phyloP scores from a whole-genome alignment of 202 grass and related monocot genomes.

The Musa balbisiana region DNA sequence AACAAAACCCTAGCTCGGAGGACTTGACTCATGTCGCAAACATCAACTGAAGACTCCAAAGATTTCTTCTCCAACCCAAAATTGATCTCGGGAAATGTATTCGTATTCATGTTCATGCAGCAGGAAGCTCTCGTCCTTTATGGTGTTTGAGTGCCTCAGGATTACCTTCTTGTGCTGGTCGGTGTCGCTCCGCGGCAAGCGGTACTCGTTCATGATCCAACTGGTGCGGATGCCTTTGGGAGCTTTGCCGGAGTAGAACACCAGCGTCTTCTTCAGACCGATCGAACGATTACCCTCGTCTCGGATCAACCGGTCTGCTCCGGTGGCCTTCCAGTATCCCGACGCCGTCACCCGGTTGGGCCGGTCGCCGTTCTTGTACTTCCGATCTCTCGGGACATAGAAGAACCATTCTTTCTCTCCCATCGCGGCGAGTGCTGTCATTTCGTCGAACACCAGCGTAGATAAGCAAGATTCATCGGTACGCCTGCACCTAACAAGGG shows the following conservation, averaged over 20 bases:
- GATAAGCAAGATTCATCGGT: not conserved
- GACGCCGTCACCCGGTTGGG: conserved; percentile 90
- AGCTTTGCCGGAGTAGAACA: conserved; percentile 90
- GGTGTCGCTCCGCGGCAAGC: conserved; percentile 63
- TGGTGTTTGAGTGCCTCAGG: too few species aligned
- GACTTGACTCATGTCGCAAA: too few species aligned
- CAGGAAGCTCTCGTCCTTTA: too few species aligned
- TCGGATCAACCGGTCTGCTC: conserved; percentile 63
- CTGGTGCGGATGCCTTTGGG: conserved; percentile 80
- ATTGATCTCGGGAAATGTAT: too few species aligned
- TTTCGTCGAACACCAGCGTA: not conserved
- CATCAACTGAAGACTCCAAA: too few species aligned
- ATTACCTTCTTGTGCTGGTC: conserved; percentile 63
- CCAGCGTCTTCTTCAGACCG: conserved; percentile 92
- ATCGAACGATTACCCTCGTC: conserved; percentile 51
- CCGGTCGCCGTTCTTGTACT: conserved; percentile 81
- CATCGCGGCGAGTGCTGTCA: conserved; percentile 48
- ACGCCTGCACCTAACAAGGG: not conserved
- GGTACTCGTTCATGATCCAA: conserved; percentile 99
- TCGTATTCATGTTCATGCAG: too few species aligned
- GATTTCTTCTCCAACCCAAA: too few species aligned
- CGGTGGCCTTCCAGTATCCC: conserved; percentile 93
- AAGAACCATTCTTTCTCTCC: conserved; percentile 97
- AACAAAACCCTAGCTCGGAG: too few species aligned
- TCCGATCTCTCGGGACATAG: conserved; percentile 84